Percentiles rank a stretch among this genome's conserved stretches.
Conservation (phyloP, 768 basidiomycete species). For the Collybia sordida region DNA sequence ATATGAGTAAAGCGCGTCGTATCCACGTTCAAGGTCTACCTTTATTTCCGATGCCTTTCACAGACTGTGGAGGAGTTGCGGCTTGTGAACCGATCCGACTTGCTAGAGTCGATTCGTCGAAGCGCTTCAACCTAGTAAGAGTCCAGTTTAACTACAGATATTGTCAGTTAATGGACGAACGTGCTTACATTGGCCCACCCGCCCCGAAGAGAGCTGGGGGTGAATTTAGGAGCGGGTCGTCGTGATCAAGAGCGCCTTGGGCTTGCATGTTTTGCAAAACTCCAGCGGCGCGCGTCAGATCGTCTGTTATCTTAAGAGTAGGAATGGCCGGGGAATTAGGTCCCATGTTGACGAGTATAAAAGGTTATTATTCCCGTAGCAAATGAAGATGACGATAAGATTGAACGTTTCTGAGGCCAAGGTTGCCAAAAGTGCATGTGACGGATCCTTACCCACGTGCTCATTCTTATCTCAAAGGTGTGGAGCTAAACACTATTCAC, state of each 20-base stretch:
- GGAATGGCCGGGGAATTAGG: constrained; percentile 25
- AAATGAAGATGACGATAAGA: constrained; percentile 13
- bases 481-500: no score
- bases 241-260: constrained; percentile 29
- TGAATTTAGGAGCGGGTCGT: constrained; percentile 34
- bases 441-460: not conserved
- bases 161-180: constrained; percentile 3
- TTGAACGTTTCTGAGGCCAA: constrained; percentile 13
- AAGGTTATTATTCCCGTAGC: constrained; percentile 3
- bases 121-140: constrained; percentile 65
- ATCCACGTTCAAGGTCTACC: constrained; percentile 40
- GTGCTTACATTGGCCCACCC: constrained; percentile 67
- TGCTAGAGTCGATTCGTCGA: constrained; percentile 71
- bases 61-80: constrained; percentile 77
- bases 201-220: constrained; percentile 70
- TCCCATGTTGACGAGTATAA: constrained; percentile 19
- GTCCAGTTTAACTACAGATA: constrained; percentile 1
- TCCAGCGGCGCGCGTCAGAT: constrained; percentile 50
- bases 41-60: constrained; percentile 88
- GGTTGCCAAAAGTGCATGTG: constrained; percentile 12
- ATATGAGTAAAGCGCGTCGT: constrained; percentile 4
- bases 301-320: constrained; percentile 34
- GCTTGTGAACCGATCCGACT: constrained; percentile 73
- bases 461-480: no score
- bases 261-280: constrained; percentile 52